Evolutionary conservation across 1,284 basidiomycete genomes (phyloP).

Genomic region (Trametes sp.): DNA sequence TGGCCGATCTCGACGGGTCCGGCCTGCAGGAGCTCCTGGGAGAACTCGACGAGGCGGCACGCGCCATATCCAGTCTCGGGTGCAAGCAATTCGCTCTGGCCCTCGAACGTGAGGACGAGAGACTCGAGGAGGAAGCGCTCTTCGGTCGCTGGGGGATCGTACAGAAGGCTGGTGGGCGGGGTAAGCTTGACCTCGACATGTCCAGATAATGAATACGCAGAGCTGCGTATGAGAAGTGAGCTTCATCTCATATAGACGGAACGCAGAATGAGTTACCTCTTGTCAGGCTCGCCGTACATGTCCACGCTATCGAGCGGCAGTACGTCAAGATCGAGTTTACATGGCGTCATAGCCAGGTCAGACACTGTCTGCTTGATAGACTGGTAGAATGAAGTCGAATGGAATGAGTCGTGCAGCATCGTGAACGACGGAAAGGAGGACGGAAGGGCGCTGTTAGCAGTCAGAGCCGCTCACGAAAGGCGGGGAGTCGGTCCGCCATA

Average conservation of each 20-base stretch:
- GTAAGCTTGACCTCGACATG: constrained; percentile 67
- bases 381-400: constrained; percentile 23
- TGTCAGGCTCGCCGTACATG: constrained; percentile 73
- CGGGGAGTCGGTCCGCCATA: constrained; percentile 8
- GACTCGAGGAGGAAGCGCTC: constrained; percentile 67
- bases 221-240: constrained; percentile 43
- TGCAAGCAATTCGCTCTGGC: constrained; percentile 72
- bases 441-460: constrained; percentile 10
- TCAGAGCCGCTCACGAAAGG: constrained; percentile 16
- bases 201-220: constrained; percentile 81
- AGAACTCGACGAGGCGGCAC: constrained; percentile 69
- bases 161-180: constrained; percentile 44
- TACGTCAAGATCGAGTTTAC: constrained; percentile 29
- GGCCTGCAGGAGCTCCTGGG: constrained; percentile 62
- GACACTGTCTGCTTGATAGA: constrained; percentile 28
- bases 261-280: constrained; percentile 56
- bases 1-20: constrained; percentile 67
- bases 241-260: not conserved
- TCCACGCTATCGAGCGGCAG: constrained; percentile 32
- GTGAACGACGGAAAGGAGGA: constrained; percentile 9
- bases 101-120: constrained; percentile 75
- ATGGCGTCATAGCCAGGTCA: constrained; percentile 23
- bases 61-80: constrained; percentile 66
- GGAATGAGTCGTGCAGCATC: constrained; percentile 22
- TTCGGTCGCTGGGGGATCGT: constrained; percentile 59